Percentiles rank a stretch among this genome's conserved stretches.
These are phyloP conservation scores for Brassica incana DNA, from an alignment of 345 rosid species.

Conservation along the genomic window DNA sequence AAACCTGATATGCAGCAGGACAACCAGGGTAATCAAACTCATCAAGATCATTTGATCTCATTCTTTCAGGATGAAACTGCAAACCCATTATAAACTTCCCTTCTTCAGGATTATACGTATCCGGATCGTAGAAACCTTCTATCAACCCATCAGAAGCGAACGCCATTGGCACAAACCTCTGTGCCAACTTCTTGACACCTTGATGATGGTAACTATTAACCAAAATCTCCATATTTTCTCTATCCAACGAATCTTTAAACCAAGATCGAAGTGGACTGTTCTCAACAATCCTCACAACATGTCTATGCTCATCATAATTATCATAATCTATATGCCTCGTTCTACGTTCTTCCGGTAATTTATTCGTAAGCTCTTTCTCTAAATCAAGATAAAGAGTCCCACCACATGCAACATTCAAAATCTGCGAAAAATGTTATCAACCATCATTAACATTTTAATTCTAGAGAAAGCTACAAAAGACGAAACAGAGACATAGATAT, in stretches of 20 bases:
- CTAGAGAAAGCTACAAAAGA: slow-evolving; percentile 1
- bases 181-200: slow-evolving; percentile 63
- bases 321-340: slow-evolving; percentile 54
- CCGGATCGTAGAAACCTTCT: slow-evolving; percentile 73
- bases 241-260: slow-evolving; percentile 59
- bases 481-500: slow-evolving; percentile 8
- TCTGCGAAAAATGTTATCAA: slow-evolving; percentile 11
- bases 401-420: slow-evolving; percentile 81
- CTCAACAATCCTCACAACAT: slow-evolving; percentile 49
- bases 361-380: slow-evolving; percentile 57
- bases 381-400: slow-evolving; percentile 72
- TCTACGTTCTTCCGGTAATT: slow-evolving; percentile 34
- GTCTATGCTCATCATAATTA: slow-evolving; percentile 62
- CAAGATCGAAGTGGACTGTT: slow-evolving; percentile 58
- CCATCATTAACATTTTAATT: background rate
- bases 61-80: slow-evolving; percentile 73
- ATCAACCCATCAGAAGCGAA: slow-evolving; percentile 63
- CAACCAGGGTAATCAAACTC: slow-evolving; percentile 64
- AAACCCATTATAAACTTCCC: slow-evolving; percentile 68
- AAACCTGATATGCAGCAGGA: slow-evolving; percentile 65
- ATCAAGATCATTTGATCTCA: slow-evolving; percentile 53
- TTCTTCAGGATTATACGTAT: slow-evolving; percentile 61
- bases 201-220: slow-evolving; percentile 75
- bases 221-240: slow-evolving; percentile 52
- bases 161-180: slow-evolving; percentile 66